Evolutionary conservation across 805 yeast species (phyloP).

Genomic region (Cyberlindnera amylophila): DNA sequence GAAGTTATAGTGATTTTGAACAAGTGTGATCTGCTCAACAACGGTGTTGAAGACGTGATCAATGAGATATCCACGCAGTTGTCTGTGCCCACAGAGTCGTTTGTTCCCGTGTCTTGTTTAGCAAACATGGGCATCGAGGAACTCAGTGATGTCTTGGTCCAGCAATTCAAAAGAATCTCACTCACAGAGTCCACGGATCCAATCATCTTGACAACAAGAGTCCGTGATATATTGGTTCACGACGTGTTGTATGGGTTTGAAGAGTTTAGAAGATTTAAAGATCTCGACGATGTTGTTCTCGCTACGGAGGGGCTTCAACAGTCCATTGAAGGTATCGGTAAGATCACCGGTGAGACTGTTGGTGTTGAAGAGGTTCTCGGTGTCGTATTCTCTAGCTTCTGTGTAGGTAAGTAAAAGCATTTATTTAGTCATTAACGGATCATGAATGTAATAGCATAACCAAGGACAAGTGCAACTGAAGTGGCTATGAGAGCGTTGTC

Average conservation of each 20-base stretch:
- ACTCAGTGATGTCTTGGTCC: slow-evolving; percentile 40
- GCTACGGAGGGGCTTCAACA: slow-evolving; percentile 73
- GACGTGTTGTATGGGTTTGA: slow-evolving; percentile 76
- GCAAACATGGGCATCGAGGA: slow-evolving; percentile 51
- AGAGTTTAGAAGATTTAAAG: slow-evolving; percentile 50
- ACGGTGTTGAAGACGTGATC: slow-evolving; percentile 21
- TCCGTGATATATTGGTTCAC: slow-evolving; percentile 64
- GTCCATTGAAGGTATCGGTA: slow-evolving; percentile 85
- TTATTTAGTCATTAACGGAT: background rate
- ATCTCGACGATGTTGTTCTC: slow-evolving; percentile 65
- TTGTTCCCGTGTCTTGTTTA: slow-evolving; percentile 56
- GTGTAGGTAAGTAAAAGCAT: slow-evolving; percentile 76
- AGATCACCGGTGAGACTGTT: slow-evolving; percentile 83
- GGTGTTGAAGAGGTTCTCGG: slow-evolving; percentile 90
- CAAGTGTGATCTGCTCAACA: slow-evolving; percentile 49
- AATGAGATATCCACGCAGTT: slow-evolving; percentile 23
- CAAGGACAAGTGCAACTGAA: too few relatives aligned
- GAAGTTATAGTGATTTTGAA: slow-evolving; percentile 48
- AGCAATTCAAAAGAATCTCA: slow-evolving; percentile 46
- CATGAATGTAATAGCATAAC: too few relatives aligned
- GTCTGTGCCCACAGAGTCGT: slow-evolving; percentile 18
- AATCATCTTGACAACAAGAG: slow-evolving; percentile 67
- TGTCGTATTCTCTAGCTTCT: slow-evolving; percentile 85
- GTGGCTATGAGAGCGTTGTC: too few relatives aligned
- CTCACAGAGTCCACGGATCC: slow-evolving; percentile 56